Evolutionary conservation across 192 early-diverging fungal genomes (phyloP).

Genomic region (Coemansia aciculifera): DNA sequence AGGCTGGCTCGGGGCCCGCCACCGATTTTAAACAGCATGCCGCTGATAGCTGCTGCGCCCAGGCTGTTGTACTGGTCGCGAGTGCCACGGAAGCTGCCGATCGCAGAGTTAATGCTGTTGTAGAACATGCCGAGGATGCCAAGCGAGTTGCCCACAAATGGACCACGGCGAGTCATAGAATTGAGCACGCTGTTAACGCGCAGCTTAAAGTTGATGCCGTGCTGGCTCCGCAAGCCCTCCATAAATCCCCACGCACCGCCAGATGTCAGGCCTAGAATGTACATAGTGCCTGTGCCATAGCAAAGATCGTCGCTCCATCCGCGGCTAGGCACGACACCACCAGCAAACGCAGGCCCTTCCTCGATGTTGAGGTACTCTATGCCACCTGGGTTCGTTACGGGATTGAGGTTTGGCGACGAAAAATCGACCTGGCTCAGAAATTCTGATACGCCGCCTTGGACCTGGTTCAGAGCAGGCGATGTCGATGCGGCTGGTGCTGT

Average conservation of each 20-base stretch:
- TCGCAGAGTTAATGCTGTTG: conserved; percentile 70
- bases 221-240: conserved; percentile 69
- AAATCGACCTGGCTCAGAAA: conserved; percentile 52
- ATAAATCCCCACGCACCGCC: conserved; percentile 77
- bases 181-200: conserved; percentile 81
- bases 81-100: conserved; percentile 62
- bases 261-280: conserved; percentile 68
- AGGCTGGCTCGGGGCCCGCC: conserved; percentile 61
- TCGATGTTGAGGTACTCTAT: conserved; percentile 56
- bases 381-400: conserved; percentile 31
- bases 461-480: conserved; percentile 23
- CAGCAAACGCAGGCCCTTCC: conserved; percentile 40
- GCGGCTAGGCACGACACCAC: conserved; percentile 67
- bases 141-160: conserved; percentile 78
- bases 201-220: conserved; percentile 66
- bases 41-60: conserved; percentile 71
- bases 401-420: conserved; percentile 36
- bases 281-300: conserved; percentile 81
- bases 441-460: conserved; percentile 52
- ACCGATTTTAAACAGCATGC: conserved; percentile 73
- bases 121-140: conserved; percentile 83
- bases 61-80: conserved; percentile 70
- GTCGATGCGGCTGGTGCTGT: neutral
- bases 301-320: conserved; percentile 79
- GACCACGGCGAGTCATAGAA: conserved; percentile 80